These are phyloP conservation scores for Vinca major DNA, from an alignment of 305 asterid genomes.

Conservation along the genomic window DNA sequence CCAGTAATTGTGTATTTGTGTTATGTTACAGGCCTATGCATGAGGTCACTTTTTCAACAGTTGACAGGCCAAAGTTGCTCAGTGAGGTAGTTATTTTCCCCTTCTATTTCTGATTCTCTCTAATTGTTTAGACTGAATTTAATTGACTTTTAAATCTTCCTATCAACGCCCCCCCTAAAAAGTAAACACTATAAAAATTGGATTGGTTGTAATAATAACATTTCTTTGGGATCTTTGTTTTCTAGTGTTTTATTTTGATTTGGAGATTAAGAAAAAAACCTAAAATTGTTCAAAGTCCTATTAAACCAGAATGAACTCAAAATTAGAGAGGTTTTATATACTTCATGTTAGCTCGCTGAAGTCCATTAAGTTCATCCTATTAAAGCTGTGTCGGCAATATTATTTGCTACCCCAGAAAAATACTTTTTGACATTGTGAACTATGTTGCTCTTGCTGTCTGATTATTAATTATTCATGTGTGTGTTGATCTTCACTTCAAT, in stretches of 20 bases:
- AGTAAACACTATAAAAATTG: background rate
- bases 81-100: constrained; percentile 31
- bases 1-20: background rate
- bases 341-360: background rate
- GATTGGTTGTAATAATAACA: background rate
- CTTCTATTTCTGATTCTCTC: constrained; percentile 3
- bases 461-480: too few relatives aligned
- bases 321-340: background rate
- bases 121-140: constrained; percentile 7
- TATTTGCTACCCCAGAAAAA: background rate
- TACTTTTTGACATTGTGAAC: background rate
- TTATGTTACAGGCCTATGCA: constrained; percentile 42
- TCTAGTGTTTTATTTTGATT: background rate
- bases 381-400: background rate
- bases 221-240: background rate
- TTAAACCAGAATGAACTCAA: background rate
- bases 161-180: background rate
- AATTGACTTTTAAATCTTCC: background rate
- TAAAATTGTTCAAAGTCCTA: background rate
- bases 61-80: constrained; percentile 44
- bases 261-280: background rate
- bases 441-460: background rate
- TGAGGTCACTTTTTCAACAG: constrained; percentile 42
- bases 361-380: background rate
- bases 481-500: background rate